These are phyloP conservation scores for Trichosporon sp. DNA, from an alignment of 1,284 basidiomycete species.

Conservation along the genomic window DNA sequence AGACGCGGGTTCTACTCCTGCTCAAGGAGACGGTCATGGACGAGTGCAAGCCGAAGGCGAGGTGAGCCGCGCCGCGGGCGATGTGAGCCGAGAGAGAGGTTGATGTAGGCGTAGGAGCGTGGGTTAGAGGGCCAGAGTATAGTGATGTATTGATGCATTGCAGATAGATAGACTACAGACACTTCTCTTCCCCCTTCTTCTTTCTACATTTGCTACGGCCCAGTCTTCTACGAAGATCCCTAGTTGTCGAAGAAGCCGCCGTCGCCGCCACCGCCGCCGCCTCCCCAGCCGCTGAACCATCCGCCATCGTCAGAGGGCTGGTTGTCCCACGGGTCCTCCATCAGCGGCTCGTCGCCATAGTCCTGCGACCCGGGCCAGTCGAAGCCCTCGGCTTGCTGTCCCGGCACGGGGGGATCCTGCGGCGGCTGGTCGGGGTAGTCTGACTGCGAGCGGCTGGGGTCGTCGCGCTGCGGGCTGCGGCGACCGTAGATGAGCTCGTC, in stretches of 20 bases:
- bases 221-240: neutral
- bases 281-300: slow-evolving; percentile 18
- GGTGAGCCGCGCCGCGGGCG: neutral
- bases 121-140: neutral
- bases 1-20: slow-evolving; percentile 36
- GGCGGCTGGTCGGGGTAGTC: neutral
- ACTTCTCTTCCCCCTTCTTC: neutral
- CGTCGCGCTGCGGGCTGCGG: slow-evolving; percentile 11
- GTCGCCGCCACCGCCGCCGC: slow-evolving; percentile 9
- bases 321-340: slow-evolving; percentile 24
- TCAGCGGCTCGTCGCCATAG: slow-evolving; percentile 9
- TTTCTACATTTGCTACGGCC: neutral
- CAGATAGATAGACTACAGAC: neutral
- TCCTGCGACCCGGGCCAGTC: slow-evolving; percentile 9
- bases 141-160: neutral
- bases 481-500: slow-evolving; percentile 45
- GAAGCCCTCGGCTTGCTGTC: slow-evolving; percentile 18
- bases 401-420: slow-evolving; percentile 7
- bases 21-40: slow-evolving; percentile 49
- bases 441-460: no score
- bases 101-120: neutral
- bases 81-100: neutral
- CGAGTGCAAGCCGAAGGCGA: slow-evolving; percentile 43
- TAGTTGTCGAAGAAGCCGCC: slow-evolving; percentile 15
- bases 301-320: slow-evolving; percentile 16